Percentiles rank a stretch among this genome's conserved stretches.
Evolutionary conservation across 306 rosid genomes (phyloP).

Genomic region (Malus sieversii): DNA sequence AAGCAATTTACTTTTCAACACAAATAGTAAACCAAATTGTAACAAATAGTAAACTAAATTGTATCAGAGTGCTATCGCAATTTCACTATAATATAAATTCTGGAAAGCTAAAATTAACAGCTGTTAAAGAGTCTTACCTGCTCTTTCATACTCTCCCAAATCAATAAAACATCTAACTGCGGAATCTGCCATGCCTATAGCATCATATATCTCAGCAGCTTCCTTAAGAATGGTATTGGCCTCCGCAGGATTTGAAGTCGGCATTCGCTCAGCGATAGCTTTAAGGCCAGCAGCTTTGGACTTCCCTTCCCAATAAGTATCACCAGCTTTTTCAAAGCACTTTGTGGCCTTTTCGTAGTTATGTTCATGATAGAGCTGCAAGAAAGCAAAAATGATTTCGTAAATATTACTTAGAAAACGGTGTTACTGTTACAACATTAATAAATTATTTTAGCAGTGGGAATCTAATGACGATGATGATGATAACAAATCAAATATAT

Average conservation of each 20-base stretch:
- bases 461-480: no score
- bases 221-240: slow-evolving; percentile 54
- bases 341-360: slow-evolving; percentile 68
- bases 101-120: not conserved
- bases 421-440: not conserved
- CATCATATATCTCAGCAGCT: slow-evolving; percentile 64
- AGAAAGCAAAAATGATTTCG: not conserved
- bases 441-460: not conserved
- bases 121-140: slow-evolving; percentile 33
- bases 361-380: slow-evolving; percentile 51
- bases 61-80: no score
- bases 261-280: slow-evolving; percentile 44
- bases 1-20: no score
- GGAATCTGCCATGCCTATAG: slow-evolving; percentile 49
- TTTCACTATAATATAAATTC: no score
- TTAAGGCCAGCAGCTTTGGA: slow-evolving; percentile 63
- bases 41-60: not conserved
- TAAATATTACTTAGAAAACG: not conserved
- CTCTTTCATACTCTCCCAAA: slow-evolving; percentile 58
- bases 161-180: slow-evolving; percentile 67
- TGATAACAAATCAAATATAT: no score
- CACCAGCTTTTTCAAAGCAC: slow-evolving; percentile 76
- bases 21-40: not conserved
- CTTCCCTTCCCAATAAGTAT: slow-evolving; percentile 61
- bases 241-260: slow-evolving; percentile 24